These are phyloP conservation scores for Fomitopsis pulvina DNA, from an alignment of 768 basidiomycete genomes.

Conservation along the genomic window DNA sequence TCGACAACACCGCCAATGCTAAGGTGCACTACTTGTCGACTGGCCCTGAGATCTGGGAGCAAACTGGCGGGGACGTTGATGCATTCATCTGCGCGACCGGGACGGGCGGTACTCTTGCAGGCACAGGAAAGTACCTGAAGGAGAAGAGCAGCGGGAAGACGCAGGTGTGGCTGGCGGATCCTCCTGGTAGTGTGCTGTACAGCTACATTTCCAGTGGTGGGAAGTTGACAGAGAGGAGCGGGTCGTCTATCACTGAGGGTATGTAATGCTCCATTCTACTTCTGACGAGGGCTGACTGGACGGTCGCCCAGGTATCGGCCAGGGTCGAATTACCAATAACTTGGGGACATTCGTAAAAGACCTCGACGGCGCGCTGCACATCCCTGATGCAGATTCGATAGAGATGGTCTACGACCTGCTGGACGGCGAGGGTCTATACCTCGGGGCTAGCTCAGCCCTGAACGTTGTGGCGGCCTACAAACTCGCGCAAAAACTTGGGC, in stretches of 20 bases:
- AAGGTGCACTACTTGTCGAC: slow-evolving; percentile 83
- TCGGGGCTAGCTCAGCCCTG: slow-evolving; percentile 90
- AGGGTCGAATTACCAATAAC: slow-evolving; percentile 93
- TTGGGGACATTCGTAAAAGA: slow-evolving; percentile 74
- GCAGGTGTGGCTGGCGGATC: slow-evolving; percentile 94
- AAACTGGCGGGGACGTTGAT: slow-evolving; percentile 71
- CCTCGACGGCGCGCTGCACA: slow-evolving; percentile 76
- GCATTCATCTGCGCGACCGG: slow-evolving; percentile 95
- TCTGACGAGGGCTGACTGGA: neutral
- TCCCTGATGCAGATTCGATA: slow-evolving; percentile 86
- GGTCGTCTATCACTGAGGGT: slow-evolving; percentile 95
- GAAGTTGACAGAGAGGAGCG: slow-evolving; percentile 64
- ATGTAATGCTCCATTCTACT: slow-evolving; percentile 2
- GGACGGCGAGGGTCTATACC: slow-evolving; percentile 88
- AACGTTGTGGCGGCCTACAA: slow-evolving; percentile 94
- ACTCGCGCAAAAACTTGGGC: slow-evolving; percentile 77
- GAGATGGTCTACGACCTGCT: slow-evolving; percentile 90
- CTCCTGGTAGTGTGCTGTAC: slow-evolving; percentile 89
- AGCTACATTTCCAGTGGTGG: slow-evolving; percentile 79
- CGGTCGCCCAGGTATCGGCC: slow-evolving; percentile 73
- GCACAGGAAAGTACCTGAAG: slow-evolving; percentile 76
- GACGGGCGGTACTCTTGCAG: slow-evolving; percentile 94
- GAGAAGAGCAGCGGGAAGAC: slow-evolving; percentile 74
- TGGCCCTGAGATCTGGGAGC: slow-evolving; percentile 95
- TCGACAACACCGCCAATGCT: slow-evolving; percentile 93